These are phyloP conservation scores for Coemansia erecta DNA, from an alignment of 192 early-diverging fungal genomes.

Conservation along the genomic window DNA sequence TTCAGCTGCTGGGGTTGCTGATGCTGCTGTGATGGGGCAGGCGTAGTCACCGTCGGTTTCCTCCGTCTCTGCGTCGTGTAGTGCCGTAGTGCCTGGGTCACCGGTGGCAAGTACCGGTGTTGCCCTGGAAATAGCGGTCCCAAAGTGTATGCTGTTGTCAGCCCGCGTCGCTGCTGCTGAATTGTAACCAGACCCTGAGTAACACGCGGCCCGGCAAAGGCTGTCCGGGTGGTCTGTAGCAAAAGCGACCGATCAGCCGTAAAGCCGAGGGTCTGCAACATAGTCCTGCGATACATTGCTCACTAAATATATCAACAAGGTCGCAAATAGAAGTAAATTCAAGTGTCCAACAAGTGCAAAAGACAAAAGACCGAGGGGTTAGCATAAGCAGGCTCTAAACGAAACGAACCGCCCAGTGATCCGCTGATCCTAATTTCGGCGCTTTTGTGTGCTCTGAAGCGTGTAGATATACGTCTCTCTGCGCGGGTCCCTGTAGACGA, in stretches of 20 bases:
- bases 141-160: too few species aligned
- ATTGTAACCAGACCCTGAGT: too few species aligned
- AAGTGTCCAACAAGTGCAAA: not conserved
- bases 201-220: not conserved
- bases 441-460: not conserved
- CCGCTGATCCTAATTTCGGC: not conserved
- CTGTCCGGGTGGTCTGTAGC: too few species aligned
- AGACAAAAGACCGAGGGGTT: too few species aligned
- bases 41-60: not conserved
- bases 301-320: not conserved
- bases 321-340: not conserved
- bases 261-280: too few species aligned
- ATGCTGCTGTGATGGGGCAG: not conserved
- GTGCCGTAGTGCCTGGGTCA: too few species aligned
- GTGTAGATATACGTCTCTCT: slow-evolving; percentile 3
- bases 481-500: slow-evolving; percentile 2
- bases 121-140: too few species aligned
- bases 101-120: too few species aligned
- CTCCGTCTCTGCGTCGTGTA: not conserved
- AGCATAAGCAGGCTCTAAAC: not conserved
- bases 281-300: not conserved
- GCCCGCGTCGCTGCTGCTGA: too few species aligned
- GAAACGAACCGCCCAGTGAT: not conserved
- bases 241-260: too few species aligned
- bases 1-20: slow-evolving; percentile 6